Evolutionary conservation across 2,329 filamentous ascomycete genomes (phyloP).

Genomic region (Dendryphion nanum): DNA sequence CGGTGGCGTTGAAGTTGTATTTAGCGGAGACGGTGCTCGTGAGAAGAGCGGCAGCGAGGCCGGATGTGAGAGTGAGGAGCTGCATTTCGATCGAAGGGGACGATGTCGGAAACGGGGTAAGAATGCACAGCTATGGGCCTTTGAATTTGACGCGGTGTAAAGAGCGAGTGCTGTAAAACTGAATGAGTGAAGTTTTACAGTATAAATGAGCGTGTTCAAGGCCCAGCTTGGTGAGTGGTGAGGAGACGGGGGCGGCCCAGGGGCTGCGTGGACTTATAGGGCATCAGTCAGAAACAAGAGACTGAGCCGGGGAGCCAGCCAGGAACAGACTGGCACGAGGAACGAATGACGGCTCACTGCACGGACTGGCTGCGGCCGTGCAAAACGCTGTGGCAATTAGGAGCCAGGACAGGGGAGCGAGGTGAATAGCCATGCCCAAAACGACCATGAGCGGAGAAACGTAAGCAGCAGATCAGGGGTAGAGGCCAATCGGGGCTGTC

Average conservation of each 20-base stretch:
- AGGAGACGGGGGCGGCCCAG: constrained; percentile 22
- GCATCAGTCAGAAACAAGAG: constrained; percentile 21
- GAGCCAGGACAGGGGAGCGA: constrained; percentile 19
- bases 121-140: constrained; percentile 20
- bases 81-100: constrained; percentile 25
- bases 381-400: constrained; percentile 27
- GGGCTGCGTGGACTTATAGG: constrained; percentile 37
- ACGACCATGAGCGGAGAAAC: constrained; percentile 20
- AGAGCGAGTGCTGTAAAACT: constrained; percentile 39
- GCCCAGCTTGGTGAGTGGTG: constrained; percentile 39
- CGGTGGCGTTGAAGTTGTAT: constrained; percentile 14
- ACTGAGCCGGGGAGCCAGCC: no score
- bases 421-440: constrained; percentile 10
- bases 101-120: constrained; percentile 7
- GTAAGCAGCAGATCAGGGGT: constrained; percentile 10
- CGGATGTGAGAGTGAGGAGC: constrained; percentile 25
- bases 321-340: constrained; percentile 24
- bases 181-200: constrained; percentile 43
- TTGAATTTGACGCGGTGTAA: constrained; percentile 20
- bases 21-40: constrained; percentile 20
- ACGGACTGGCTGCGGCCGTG: constrained; percentile 20
- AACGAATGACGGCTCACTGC: constrained; percentile 35
- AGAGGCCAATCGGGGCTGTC: constrained; percentile 26
- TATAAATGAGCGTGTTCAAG: constrained; percentile 35
- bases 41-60: constrained; percentile 25